Conservation (phyloP, 2,329 filamentous ascomycete genomes). For the Neonectria faginata region DNA sequence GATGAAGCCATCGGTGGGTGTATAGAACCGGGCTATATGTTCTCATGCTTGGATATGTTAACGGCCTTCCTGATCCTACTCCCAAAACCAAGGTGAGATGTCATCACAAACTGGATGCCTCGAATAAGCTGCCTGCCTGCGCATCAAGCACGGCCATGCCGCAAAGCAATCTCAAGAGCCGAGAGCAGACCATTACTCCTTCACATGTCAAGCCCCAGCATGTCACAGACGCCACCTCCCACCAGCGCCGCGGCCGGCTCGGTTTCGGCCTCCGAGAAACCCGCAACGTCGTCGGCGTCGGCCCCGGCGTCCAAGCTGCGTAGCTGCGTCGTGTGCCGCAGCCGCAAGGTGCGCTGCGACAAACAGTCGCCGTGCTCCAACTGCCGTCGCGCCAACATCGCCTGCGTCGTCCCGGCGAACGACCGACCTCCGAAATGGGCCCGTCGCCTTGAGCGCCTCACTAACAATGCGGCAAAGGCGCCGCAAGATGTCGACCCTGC, state of each 20-base stretch:
- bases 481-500: constrained; percentile 43
- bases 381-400: constrained; percentile 64
- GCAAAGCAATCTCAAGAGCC: background rate
- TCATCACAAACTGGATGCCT: background rate
- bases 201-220: background rate
- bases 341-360: constrained; percentile 69
- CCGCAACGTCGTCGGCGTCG: constrained; percentile 32
- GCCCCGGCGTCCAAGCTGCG: constrained; percentile 51
- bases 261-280: constrained; percentile 41
- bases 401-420: constrained; percentile 62
- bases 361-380: constrained; percentile 68
- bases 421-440: constrained; percentile 67
- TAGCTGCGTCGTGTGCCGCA: constrained; percentile 64
- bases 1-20: background rate
- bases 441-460: constrained; percentile 59
- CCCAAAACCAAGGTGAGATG: background rate
- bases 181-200: background rate
- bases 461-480: constrained; percentile 44
- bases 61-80: background rate
- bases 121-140: background rate
- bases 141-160: background rate
- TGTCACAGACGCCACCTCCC: constrained; percentile 7
- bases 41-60: background rate
- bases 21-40: background rate
- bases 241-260: constrained; percentile 27